Percentiles rank a stretch among this genome's conserved stretches.
Evolutionary conservation across 352 stramenopile species (phyloP).

Genomic region (Pythium phragmiticola): DNA sequence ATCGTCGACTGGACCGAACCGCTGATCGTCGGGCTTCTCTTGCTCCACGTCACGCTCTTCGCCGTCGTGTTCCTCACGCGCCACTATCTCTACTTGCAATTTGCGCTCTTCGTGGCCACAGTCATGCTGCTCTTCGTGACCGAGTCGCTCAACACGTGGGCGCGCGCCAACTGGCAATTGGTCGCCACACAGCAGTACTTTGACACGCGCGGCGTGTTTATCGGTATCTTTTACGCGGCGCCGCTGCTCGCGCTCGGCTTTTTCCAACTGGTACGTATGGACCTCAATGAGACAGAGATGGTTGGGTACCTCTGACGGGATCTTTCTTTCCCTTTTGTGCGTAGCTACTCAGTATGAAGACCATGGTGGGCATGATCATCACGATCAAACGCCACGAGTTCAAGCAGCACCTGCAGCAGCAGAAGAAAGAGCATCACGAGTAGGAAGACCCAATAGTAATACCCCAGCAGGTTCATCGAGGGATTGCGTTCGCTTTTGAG

Average conservation of each 20-base stretch:
- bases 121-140: constrained; percentile 52
- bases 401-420: constrained; percentile 42
- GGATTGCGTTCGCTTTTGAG: neutral
- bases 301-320: neutral
- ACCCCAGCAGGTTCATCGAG: too few species aligned
- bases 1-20: constrained; percentile 79
- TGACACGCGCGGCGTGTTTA: constrained; percentile 75
- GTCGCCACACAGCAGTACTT: constrained; percentile 86
- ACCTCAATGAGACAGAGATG: neutral
- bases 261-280: constrained; percentile 67
- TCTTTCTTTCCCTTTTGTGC: neutral
- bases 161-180: constrained; percentile 49
- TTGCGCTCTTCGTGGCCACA: constrained; percentile 65
- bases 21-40: constrained; percentile 57
- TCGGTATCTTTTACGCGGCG: constrained; percentile 78
- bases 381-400: constrained; percentile 73
- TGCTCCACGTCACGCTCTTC: constrained; percentile 58
- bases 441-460: constrained; percentile 17
- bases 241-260: constrained; percentile 75
- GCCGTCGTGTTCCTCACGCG: constrained; percentile 50
- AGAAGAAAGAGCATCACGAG: constrained; percentile 41
- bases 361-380: constrained; percentile 78
- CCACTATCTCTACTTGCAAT: constrained; percentile 55
- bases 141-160: constrained; percentile 70
- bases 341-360: constrained; percentile 77